Evolutionary conservation across 345 rosid species (phyloP).

Genomic region (Eucalyptus viminalis): DNA sequence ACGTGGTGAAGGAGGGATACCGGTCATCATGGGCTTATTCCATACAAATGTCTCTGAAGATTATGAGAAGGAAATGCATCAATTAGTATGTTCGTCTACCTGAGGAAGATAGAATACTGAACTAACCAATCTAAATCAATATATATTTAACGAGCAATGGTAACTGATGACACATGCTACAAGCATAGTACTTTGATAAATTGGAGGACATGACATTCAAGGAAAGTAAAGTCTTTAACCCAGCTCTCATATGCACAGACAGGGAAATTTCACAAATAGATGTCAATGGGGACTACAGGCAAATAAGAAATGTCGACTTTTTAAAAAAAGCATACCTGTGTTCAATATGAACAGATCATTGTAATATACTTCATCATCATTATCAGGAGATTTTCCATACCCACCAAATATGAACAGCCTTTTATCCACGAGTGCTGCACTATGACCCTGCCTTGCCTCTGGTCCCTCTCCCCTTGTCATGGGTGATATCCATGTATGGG

Average conservation of each 20-base stretch:
- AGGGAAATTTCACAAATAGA: background rate
- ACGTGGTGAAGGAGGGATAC: no score
- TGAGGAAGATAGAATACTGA: no score
- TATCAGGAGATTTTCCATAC: conserved; percentile 59
- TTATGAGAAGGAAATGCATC: no score
- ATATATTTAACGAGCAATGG: no score
- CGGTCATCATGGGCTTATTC: no score
- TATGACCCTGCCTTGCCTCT: conserved; percentile 84
- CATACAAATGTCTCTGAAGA: no score
- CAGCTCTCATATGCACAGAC: background rate
- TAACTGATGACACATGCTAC: no score
- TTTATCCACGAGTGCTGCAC: conserved; percentile 85
- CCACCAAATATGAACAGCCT: conserved; percentile 88
- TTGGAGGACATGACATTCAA: background rate
- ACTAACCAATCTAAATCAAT: no score
- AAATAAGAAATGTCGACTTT: background rate
- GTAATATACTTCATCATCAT: conserved; percentile 60
- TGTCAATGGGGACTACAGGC: background rate
- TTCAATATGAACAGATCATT: conserved; percentile 72
- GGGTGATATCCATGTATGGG: conserved; percentile 83
- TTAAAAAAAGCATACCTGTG: conserved; percentile 37
- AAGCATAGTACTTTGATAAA: no score
- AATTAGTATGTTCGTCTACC: no score
- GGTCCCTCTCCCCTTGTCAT: conserved; percentile 86
- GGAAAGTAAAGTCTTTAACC: background rate